These are phyloP conservation scores for Danielia reshetovae DNA, from an alignment of 805 yeast species.

Conservation along the genomic window DNA sequence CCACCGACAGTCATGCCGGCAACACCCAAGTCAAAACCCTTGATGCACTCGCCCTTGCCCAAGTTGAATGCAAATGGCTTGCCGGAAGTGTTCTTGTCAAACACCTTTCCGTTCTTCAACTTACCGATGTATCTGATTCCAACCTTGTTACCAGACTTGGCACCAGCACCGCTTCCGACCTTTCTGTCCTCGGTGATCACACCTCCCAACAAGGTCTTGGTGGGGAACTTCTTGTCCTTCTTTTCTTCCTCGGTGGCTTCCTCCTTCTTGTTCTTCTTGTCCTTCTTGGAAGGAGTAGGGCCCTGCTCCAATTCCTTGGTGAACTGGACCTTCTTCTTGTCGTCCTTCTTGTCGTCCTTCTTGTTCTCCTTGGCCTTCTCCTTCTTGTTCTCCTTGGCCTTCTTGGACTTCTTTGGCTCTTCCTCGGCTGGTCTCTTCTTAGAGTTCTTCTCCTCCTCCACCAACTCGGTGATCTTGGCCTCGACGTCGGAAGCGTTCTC, in stretches of 20 bases:
- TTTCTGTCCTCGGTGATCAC: conserved; percentile 90
- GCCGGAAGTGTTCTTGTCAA: conserved; percentile 96
- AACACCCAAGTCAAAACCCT: conserved; percentile 98
- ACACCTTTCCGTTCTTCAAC: conserved; percentile 91
- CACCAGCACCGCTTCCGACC: conserved; percentile 80
- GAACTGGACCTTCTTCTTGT: conserved; percentile 77
- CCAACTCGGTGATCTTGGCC: conserved; percentile 69
- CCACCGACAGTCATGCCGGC: conserved; percentile 99
- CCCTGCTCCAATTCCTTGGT: conserved; percentile 91
- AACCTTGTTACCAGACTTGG: conserved; percentile 85
- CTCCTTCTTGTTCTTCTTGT: conserved; percentile 14
- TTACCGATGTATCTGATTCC: conserved; percentile 98
- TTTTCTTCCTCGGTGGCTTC: conserved; percentile 9
- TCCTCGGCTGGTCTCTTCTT: conserved; percentile 17
- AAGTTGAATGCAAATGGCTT: conserved; percentile 89
- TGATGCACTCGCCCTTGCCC: conserved; percentile 97
- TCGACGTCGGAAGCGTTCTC: conserved; percentile 70
- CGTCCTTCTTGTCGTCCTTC: conserved; percentile 37
- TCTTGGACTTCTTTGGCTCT: conserved; percentile 26
- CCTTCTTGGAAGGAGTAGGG: conserved; percentile 58
- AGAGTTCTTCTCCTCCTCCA: conserved; percentile 52
- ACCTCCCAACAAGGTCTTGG: conserved; percentile 88
- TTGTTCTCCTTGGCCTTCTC: conserved; percentile 12
- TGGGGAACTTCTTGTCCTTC: conserved; percentile 50
- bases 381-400: conserved; percentile 13